Evolutionary conservation across 805 yeast species (phyloP), one percentile per base, ranked within the genome.

Genomic region (Yarrowia hollandica): DNA sequence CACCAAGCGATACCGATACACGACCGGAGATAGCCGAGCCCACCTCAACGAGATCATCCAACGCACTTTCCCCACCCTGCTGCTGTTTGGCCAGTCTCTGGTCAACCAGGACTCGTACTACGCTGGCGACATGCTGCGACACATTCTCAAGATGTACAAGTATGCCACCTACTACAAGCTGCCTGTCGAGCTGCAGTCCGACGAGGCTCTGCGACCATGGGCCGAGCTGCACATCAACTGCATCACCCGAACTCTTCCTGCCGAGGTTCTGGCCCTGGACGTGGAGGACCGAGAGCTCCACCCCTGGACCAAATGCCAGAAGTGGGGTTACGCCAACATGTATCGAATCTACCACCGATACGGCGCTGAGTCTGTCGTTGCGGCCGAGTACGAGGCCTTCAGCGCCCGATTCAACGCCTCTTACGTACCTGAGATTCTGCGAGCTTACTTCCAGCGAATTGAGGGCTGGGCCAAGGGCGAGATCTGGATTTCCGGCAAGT

Each of bases 261-360:
- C 68, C 0, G 77, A 78, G 38, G 81, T 82, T 1, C 61, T 77
- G 62, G 75, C 77, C 16, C 65, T 79, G n/a, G 83, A 82, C 48
- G 77, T 76, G 7, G 79, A 80, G 19, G 85, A 82, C 37, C 75
- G 82, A 52, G 75, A 73, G 48, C 64, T 72, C 18, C 75, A 80
- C 65, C 85, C 82, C 50, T 87, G 86, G 86, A 84, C 76, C 68
- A 92, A 83, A 72, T 81, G 83, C 65, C 91, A 80, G 74, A 94
- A 92, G 71, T 92, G 98, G 97, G 82, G 95, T 0, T 84, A 83
- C 67, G 90, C 89, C 21, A 90, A 41, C 39, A 38, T 55, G 23
- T 39, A 41, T 30, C 50, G 48, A 38, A 22, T 88, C 88, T 66
- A 79, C 79, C 57, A 79, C 92, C 65, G 61, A 58, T 21, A 63